Conservation (phyloP, 768 basidiomycete species). For the Podaxis mareebaensis region DNA sequence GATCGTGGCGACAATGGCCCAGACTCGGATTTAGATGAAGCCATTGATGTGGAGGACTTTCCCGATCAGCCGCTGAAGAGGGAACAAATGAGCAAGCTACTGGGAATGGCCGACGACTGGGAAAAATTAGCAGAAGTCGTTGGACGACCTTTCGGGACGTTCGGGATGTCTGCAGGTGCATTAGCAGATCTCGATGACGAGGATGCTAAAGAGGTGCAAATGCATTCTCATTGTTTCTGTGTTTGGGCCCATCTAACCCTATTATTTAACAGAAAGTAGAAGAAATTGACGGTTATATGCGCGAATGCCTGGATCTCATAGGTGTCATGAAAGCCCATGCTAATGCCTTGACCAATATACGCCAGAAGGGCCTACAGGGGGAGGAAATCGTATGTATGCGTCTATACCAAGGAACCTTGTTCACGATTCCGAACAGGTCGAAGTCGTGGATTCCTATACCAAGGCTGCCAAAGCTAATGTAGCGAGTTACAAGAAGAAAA, state of each 20-base stretch:
- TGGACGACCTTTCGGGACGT: constrained; percentile 47
- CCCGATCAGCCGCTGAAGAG: constrained; percentile 64
- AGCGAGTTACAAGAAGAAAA: constrained; percentile 55
- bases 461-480: constrained; percentile 40
- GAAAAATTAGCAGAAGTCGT: constrained; percentile 46
- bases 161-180: constrained; percentile 44
- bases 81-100: constrained; percentile 51
- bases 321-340: constrained; percentile 61
- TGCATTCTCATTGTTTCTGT: not conserved
- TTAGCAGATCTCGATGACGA: constrained; percentile 65
- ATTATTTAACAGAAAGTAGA: constrained; percentile 44
- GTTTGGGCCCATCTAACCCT: constrained; percentile 6
- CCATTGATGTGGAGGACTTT: constrained; percentile 64
- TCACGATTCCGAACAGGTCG: constrained; percentile 37
- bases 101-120: constrained; percentile 68
- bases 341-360: constrained; percentile 50
- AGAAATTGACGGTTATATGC: constrained; percentile 69
- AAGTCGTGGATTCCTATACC: constrained; percentile 53
- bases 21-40: constrained; percentile 41
- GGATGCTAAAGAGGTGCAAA: constrained; percentile 50
- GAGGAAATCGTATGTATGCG: constrained; percentile 56
- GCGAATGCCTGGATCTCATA: constrained; percentile 65
- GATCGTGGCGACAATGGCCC: constrained; percentile 18
- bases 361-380: constrained; percentile 55
- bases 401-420: not conserved